Conservation (phyloP, 2,329 filamentous ascomycete species). For the Fusarium sp. region DNA sequence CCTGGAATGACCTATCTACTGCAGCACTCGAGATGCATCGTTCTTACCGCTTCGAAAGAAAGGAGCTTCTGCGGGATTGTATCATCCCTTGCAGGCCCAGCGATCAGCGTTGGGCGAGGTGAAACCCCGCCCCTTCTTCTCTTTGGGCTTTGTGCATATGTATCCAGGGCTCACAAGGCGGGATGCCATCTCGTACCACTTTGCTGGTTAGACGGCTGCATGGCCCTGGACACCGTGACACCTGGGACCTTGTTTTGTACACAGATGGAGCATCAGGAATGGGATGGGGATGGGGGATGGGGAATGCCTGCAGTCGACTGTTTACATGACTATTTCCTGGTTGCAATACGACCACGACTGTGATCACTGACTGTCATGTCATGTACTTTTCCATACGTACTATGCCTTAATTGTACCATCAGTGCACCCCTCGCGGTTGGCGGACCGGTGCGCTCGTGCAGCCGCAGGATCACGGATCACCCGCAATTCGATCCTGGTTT, state of each 20-base stretch:
- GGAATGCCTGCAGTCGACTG: background rate
- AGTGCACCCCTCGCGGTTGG: constrained; percentile 34
- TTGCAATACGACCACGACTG: background rate
- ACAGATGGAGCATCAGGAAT: background rate
- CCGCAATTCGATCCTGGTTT: constrained; percentile 44
- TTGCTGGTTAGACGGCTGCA: constrained; percentile 27
- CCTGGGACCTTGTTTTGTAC: constrained; percentile 1
- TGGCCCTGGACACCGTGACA: constrained; percentile 18
- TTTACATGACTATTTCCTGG: background rate
- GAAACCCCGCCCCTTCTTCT: constrained; percentile 33
- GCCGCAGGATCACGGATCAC: constrained; percentile 44
- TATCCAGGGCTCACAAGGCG: constrained; percentile 26
- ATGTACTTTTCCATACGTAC: background rate
- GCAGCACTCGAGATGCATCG: constrained; percentile 2
- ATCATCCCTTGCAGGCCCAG: constrained; percentile 34
- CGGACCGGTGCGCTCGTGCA: constrained; percentile 50
- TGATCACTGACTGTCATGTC: background rate
- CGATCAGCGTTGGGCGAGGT: constrained; percentile 33
- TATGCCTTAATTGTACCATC: background rate
- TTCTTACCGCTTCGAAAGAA: background rate
- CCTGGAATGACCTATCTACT: constrained; percentile 2
- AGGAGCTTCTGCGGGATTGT: constrained; percentile 16
- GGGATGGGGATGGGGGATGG: background rate
- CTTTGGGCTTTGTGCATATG: constrained; percentile 36
- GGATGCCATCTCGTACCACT: constrained; percentile 39